A percentile compares a stretch with the other conserved stretches of the same genome.
These are phyloP conservation scores for Paramyrothecium roridum DNA, from an alignment of 2,329 filamentous ascomycete species.

Conservation along the genomic window DNA sequence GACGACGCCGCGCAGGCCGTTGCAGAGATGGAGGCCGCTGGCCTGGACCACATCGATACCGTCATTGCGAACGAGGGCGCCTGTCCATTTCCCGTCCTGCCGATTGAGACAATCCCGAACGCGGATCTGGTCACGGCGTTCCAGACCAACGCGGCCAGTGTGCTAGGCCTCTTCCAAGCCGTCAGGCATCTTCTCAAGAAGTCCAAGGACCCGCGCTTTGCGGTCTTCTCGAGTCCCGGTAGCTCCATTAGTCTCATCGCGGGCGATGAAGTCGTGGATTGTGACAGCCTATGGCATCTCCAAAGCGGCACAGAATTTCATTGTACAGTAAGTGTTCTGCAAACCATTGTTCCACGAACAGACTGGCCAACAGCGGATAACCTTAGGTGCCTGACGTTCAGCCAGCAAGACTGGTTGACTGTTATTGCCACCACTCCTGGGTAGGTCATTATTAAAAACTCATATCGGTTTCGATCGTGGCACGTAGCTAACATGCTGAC, in stretches of 20 bases:
- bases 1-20: background rate
- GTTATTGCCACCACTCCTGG: background rate
- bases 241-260: background rate
- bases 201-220: background rate
- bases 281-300: background rate
- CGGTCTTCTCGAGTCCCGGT: background rate
- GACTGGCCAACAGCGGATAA: background rate
- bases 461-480: background rate
- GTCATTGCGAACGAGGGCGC: background rate
- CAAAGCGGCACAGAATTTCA: background rate
- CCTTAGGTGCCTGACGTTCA: background rate
- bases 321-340: background rate
- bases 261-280: background rate
- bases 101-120: background rate
- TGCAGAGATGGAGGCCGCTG: background rate
- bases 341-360: background rate
- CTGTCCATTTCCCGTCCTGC: background rate
- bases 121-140: background rate
- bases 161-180: too few species aligned
- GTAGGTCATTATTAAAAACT: background rate
- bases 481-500: background rate
- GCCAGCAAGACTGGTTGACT: background rate
- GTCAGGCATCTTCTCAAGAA: background rate
- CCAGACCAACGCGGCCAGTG: constrained; percentile 1
- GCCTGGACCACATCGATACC: background rate